phyloP scores from a whole-genome alignment of 2,329 filamentous ascomycete species.

The Diaporthe sp. region DNA sequence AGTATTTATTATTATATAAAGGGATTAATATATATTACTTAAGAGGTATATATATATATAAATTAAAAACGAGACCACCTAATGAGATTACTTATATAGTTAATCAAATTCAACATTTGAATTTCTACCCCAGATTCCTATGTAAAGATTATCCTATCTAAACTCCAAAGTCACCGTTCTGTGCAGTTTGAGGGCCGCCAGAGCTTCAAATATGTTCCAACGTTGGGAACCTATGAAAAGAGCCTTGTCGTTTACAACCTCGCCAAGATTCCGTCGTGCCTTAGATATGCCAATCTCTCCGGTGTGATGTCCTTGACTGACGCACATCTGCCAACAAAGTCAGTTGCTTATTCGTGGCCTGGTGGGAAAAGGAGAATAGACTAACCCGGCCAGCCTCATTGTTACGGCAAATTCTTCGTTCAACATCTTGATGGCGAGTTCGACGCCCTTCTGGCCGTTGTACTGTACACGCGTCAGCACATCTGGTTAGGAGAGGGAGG shows the following conservation, averaged over 20 bases:
- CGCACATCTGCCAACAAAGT: neutral
- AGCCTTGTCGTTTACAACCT: neutral
- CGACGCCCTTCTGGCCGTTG: slow-evolving; percentile 23
- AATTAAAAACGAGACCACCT: too few relatives aligned
- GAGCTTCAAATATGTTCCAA: neutral
- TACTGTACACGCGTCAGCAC: neutral
- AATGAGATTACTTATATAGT: too few relatives aligned
- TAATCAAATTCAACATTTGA: too few relatives aligned
- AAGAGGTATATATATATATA: too few relatives aligned
- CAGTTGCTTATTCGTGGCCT: neutral
- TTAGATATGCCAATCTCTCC: neutral
- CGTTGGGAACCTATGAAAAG: too few relatives aligned
- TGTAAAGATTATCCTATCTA: too few relatives aligned
- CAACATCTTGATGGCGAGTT: slow-evolving; percentile 16
- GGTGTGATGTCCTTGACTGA: slow-evolving; percentile 10
- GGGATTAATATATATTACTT: too few relatives aligned
- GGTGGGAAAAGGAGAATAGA: neutral
- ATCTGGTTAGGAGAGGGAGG: neutral
- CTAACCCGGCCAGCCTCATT: slow-evolving; percentile 23
- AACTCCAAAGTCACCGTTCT: too few relatives aligned
- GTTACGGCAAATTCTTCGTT: slow-evolving; percentile 18
- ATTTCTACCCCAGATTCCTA: too few relatives aligned
- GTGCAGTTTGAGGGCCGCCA: neutral
- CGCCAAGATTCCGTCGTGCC: neutral
- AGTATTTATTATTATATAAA: too few relatives aligned